Evolutionary conservation across 2,329 filamentous ascomycete genomes (phyloP), one percentile per base, ranked within the genome.

Genomic region (Beauveria pseudobassiana): DNA sequence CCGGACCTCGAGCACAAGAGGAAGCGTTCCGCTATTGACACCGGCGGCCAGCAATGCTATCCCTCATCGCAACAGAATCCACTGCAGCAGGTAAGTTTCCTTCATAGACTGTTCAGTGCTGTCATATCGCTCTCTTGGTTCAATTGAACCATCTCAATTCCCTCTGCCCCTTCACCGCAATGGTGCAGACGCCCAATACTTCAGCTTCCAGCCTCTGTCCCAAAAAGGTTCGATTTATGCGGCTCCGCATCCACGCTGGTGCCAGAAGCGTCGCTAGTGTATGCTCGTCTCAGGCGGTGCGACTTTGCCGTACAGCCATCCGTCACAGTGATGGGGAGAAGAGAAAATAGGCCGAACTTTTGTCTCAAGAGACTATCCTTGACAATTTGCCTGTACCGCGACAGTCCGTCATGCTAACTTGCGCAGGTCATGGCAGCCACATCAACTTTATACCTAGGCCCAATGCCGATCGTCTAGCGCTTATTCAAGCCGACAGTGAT

Each of bases 401-500:
- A 20, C 5, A 22, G 18, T 14, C 7, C 10, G 26, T 16, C 5
- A 42, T 61, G 28, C 51, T 54, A 45, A 46, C 34, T 26, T 3
- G 18, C 24, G 6, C 28, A 63, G 62, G 43, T 12, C 57, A 63
- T 26, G 54, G 64, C 46, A 67, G 68, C 24, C 75, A 77, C 54
- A 83, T 85, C 69, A 84, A 85, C 64, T 86, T 84, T 68, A 70
- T 84, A 46, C 74, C 78, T 16, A 78, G 75, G 63, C 72, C 76
- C 20, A 76, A 73, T 54, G 54, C 70, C n/a, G 74, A 77, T 24
- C 79, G 76, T 61, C 71, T 85, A 46, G 76, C 72, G 57, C 74
- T 86, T 49, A 75, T 86, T 51, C 79, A 82, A 59, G 80, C 80
- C 42, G 82, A 85, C 62, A 69, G 71, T 61, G 90, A 93, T 69